Percentiles rank a stretch among this genome's conserved stretches.
phyloP scores from a whole-genome alignment of 805 yeast genomes.

The Suhomyces sp. region DNA sequence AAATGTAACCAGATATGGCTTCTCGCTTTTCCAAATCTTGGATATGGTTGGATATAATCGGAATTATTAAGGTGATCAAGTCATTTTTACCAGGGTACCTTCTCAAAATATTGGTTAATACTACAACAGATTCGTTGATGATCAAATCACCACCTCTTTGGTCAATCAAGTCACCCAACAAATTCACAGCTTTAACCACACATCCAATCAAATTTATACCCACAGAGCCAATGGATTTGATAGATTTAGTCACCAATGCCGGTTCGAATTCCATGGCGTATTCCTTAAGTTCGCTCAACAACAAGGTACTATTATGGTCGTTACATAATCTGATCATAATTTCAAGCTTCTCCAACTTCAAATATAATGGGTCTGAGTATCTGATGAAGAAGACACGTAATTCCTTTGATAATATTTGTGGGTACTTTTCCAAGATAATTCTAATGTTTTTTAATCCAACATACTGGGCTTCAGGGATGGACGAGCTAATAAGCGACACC shows the following conservation, averaged over 20 bases:
- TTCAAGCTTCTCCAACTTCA: constrained; percentile 75
- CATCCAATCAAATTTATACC: constrained; percentile 61
- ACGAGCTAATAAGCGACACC: constrained; percentile 81
- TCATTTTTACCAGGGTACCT: constrained; percentile 56
- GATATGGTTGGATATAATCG: constrained; percentile 50
- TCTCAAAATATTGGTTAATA: constrained; percentile 64
- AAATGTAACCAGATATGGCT: constrained; percentile 59
- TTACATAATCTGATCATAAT: constrained; percentile 68
- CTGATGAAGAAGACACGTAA: constrained; percentile 87
- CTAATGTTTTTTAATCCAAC: constrained; percentile 90
- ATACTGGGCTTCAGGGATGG: constrained; percentile 88
- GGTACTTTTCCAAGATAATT: constrained; percentile 85
- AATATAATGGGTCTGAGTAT: constrained; percentile 77
- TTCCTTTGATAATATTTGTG: constrained; percentile 72
- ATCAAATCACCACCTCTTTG: constrained; percentile 63
- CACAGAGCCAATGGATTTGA: constrained; percentile 67
- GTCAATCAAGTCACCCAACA: constrained; percentile 56
- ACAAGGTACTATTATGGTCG: constrained; percentile 54
- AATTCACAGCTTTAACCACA: constrained; percentile 58
- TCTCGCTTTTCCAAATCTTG: constrained; percentile 50
- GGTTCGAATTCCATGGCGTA: constrained; percentile 85
- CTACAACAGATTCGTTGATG: constrained; percentile 59
- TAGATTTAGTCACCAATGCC: constrained; percentile 66
- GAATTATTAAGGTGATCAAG: constrained; percentile 51
- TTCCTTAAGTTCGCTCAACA: constrained; percentile 72